phyloP scores from a whole-genome alignment of 2,329 filamentous ascomycete genomes.

The Nothophaeocryptopus gaeumannii region DNA sequence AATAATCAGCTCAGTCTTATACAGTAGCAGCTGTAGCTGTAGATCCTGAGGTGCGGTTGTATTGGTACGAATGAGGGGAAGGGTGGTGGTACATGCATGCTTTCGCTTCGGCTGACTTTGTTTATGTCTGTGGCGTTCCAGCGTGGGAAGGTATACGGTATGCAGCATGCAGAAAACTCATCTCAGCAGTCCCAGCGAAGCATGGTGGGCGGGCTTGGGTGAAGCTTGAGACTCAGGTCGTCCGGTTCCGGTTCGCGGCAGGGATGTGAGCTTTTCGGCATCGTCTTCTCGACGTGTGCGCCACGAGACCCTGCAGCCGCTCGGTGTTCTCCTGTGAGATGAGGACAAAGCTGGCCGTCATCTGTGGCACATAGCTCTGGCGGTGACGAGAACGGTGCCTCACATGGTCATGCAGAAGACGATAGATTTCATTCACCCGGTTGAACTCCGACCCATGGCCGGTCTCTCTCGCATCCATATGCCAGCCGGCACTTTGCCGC shows the following conservation, averaged over 20 bases:
- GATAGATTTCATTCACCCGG: no score
- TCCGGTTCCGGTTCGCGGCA: background rate
- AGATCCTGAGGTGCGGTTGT: background rate
- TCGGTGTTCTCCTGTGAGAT: background rate
- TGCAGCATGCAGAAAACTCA: background rate
- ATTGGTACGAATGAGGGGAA: constrained; percentile 5
- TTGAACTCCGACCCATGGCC: no score
- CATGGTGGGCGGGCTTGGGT: background rate
- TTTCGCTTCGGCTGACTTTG: background rate
- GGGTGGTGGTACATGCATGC: no score
- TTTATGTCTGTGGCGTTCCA: constrained; percentile 14
- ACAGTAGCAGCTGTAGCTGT: background rate
- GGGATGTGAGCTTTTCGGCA: background rate
- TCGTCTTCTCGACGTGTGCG: no score
- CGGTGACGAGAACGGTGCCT: background rate
- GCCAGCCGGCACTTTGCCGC: no score
- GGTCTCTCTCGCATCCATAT: no score
- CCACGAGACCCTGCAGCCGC: background rate
- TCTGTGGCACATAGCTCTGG: background rate
- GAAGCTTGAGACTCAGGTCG: background rate
- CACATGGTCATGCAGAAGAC: no score
- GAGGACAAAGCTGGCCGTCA: background rate
- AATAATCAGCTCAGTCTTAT: no score
- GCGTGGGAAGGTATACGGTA: background rate
- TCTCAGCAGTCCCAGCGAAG: constrained; percentile 5